Evolutionary conservation across 495 filamentous ascomycete species (phyloP).

Genomic region (Podospora australis): DNA sequence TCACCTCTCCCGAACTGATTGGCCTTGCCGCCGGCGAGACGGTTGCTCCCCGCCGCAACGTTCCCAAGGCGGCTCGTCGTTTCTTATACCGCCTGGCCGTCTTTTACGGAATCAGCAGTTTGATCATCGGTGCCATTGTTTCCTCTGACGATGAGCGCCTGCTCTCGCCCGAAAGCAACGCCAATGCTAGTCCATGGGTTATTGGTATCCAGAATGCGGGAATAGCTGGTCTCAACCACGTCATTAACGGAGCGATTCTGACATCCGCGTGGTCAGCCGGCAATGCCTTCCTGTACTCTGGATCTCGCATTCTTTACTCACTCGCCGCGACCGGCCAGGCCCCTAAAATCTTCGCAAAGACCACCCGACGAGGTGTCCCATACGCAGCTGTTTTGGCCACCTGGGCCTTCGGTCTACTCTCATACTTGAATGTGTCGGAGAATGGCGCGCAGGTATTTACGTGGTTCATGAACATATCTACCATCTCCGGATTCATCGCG

Average conservation of each 20-base stretch:
- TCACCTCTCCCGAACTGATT: constrained; percentile 45
- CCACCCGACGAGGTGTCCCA: constrained; percentile 54
- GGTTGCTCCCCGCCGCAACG: constrained; percentile 65
- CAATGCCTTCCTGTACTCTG: constrained; percentile 77
- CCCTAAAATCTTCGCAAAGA: constrained; percentile 48
- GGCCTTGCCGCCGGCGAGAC: constrained; percentile 71
- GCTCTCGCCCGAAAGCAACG: constrained; percentile 46
- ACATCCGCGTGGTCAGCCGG: constrained; percentile 51
- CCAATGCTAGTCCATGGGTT: constrained; percentile 58
- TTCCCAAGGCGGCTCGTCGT: constrained; percentile 65
- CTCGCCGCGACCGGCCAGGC: constrained; percentile 59
- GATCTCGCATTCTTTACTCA: constrained; percentile 69
- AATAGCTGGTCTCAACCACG: constrained; percentile 39
- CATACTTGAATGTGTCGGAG: constrained; percentile 55
- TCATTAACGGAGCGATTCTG: constrained; percentile 43
- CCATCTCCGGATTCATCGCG: constrained; percentile 44
- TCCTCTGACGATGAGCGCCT: constrained; percentile 50
- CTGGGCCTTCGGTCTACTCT: constrained; percentile 48
- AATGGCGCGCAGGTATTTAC: constrained; percentile 51
- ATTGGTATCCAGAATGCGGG: constrained; percentile 41
- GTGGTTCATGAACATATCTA: constrained; percentile 51
- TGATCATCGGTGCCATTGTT: constrained; percentile 64
- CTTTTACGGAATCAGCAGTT: constrained; percentile 65
- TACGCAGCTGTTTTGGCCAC: constrained; percentile 54
- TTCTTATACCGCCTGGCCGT: constrained; percentile 64